Evolutionary conservation across 371 early-diverging fungal genomes (phyloP).

Genomic region (Batkoa obscura): DNA sequence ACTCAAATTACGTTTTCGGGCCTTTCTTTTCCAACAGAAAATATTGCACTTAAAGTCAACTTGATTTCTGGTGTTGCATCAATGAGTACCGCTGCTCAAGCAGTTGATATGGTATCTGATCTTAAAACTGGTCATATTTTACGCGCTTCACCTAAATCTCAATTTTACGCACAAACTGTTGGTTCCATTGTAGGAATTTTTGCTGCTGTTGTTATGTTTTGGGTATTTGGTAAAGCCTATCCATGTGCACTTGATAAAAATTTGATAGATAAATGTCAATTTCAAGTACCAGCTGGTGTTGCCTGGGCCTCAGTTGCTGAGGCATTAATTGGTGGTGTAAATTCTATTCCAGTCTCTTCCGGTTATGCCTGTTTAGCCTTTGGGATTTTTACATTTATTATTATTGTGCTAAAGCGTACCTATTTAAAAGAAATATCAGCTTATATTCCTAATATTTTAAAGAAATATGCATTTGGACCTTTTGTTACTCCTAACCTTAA

Average conservation of each 20-base stretch:
- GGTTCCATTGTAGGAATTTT: conserved; percentile 38
- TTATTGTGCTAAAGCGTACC: conserved; percentile 20
- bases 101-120: conserved; percentile 47
- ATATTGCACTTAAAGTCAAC: conserved; percentile 23
- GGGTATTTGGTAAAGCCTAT: conserved; percentile 37
- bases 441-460: conserved; percentile 36
- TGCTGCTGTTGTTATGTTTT: conserved; percentile 34
- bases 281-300: conserved; percentile 29
- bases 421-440: conserved; percentile 22
- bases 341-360: conserved; percentile 9
- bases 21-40: conserved; percentile 21
- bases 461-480: conserved; percentile 44
- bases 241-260: conserved; percentile 20
- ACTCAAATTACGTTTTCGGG: conserved; percentile 36
- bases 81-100: conserved; percentile 33
- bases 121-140: conserved; percentile 40
- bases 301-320: conserved; percentile 40
- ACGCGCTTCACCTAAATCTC: conserved; percentile 41
- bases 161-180: conserved; percentile 37
- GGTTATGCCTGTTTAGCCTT: conserved; percentile 22
- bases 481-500: conserved; percentile 46
- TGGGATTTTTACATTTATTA: conserved; percentile 17
- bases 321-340: conserved; percentile 18
- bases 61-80: conserved; percentile 39
- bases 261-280: conserved; percentile 16